Evolutionary conservation across 169 alveolate genomes (phyloP).

Genomic region (Blepharisma undulans): DNA sequence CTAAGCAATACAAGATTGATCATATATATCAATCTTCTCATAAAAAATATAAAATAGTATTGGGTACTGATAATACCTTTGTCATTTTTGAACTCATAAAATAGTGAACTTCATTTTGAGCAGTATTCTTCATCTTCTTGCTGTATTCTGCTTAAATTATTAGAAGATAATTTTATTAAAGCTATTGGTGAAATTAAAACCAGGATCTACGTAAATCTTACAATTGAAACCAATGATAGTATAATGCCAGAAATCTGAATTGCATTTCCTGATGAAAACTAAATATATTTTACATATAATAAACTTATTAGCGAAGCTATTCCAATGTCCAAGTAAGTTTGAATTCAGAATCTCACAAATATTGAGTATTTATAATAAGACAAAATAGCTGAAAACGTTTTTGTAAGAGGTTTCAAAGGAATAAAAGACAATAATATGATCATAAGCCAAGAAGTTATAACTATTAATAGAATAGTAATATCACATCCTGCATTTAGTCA

Average conservation of each 20-base stretch:
- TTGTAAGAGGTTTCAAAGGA: background rate
- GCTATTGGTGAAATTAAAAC: background rate
- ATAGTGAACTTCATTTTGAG: background rate
- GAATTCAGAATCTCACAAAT: background rate
- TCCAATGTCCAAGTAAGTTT: background rate
- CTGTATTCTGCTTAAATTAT: background rate
- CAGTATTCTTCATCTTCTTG: background rate
- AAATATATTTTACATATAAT: background rate
- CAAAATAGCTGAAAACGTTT: background rate
- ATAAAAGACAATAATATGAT: background rate
- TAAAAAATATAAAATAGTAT: background rate
- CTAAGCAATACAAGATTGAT: background rate
- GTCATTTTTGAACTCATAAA: constrained; percentile 15
- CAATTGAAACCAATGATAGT: background rate
- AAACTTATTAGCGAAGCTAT: background rate
- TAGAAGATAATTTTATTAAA: background rate
- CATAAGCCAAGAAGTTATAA: background rate
- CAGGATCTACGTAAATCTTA: background rate
- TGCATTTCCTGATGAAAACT: background rate
- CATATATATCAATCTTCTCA: background rate
- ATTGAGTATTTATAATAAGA: background rate
- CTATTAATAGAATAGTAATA: background rate
- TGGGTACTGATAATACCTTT: background rate
- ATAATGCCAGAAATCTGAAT: background rate
- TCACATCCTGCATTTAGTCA: background rate